Base-by-base conservation (phyloP, 768 basidiomycete species). In the Chalciporus sphaerocephalus region DNA sequence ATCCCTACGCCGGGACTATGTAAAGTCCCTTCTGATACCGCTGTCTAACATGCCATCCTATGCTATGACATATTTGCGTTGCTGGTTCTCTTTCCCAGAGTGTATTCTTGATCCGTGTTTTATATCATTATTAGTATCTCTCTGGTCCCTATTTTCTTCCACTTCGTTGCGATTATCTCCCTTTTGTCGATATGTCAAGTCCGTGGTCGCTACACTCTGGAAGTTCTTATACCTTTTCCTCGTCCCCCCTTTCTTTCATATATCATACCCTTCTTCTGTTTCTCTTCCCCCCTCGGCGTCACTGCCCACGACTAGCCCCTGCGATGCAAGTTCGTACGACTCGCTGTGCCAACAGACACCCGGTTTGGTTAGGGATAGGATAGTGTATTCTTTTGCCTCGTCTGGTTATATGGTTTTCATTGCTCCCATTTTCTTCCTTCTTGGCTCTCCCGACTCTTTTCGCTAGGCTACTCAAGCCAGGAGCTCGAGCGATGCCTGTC, bases 401-500 rank as follows among this genome's bases (percentile, higher is more conserved):
- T 39, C 11, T 22, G n/a, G 18, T 15, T 24, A 12, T 17, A 12
- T n/a, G 9, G 18, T 23, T 13, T 13, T 2, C 32, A 18, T 25
- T 33, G 1, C 37, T 4, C 12, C 16, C 11, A n/a, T 13, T 13
- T 34, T 30, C 32, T 25, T 3, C 23, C 5, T n/a, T 18, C 20
- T n/a, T n/a, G n/a, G n/a, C n/a, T n/a, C n/a, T n/a, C n/a, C n/a
- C n/a, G n/a, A n/a, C n/a, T n/a, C n/a, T n/a, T n/a, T n/a, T n/a
- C n/a, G n/a, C n/a, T n/a, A 13, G 27, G 36, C 9, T 38, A 30
- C 47, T 41, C 48, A 34, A 38, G 57, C 57, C 57, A 22, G 50
- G 57, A 49, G 57, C 53, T 55, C 21, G 57, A 59, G 53, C 40
- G 42, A 49, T 42, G n/a, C 33, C 34, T 58, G 38, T 46, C n/a